phyloP scores from a whole-genome alignment of 2,329 filamentous ascomycete genomes.

The Clarireedia paspali region DNA sequence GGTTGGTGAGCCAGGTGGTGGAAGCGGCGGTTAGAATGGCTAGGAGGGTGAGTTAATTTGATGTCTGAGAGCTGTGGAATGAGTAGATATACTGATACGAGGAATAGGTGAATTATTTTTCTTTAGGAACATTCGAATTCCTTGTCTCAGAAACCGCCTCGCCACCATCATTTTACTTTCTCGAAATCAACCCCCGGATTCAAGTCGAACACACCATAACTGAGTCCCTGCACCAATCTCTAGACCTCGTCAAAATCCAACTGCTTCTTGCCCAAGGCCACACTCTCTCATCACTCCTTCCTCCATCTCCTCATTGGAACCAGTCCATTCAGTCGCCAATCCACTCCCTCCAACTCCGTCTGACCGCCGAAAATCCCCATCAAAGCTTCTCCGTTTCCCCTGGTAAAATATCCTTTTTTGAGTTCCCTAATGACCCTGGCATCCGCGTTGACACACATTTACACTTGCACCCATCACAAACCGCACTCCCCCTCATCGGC shows the following conservation, averaged over 20 bases:
- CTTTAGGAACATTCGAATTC: constrained; percentile 59
- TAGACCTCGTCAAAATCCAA: constrained; percentile 30
- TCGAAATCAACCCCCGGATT: constrained; percentile 26
- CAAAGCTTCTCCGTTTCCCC: constrained; percentile 48
- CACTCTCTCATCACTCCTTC: constrained; percentile 26
- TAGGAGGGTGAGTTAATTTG: constrained; percentile 35
- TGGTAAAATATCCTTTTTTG: constrained; percentile 47
- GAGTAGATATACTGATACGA: not conserved
- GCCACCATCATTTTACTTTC: constrained; percentile 35
- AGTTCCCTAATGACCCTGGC: constrained; percentile 49
- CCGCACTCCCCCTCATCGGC: constrained; percentile 32
- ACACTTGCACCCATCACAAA: constrained; percentile 27
- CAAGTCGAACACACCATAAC: constrained; percentile 29
- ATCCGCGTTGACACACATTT: constrained; percentile 37
- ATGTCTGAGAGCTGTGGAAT: not conserved
- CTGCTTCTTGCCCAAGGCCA: constrained; percentile 31
- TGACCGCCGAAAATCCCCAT: constrained; percentile 36
- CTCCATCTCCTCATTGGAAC: constrained; percentile 27
- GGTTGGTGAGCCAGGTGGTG: constrained; percentile 27
- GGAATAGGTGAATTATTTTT: constrained; percentile 43
- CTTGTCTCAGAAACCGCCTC: constrained; percentile 39
- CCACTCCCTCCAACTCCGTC: constrained; percentile 37
- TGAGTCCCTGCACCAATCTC: constrained; percentile 31
- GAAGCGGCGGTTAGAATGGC: constrained; percentile 45
- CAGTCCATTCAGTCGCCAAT: constrained; percentile 24